These are phyloP conservation scores for Cyberlindnera lachancei DNA, from an alignment of 805 yeast species.

Conservation along the genomic window DNA sequence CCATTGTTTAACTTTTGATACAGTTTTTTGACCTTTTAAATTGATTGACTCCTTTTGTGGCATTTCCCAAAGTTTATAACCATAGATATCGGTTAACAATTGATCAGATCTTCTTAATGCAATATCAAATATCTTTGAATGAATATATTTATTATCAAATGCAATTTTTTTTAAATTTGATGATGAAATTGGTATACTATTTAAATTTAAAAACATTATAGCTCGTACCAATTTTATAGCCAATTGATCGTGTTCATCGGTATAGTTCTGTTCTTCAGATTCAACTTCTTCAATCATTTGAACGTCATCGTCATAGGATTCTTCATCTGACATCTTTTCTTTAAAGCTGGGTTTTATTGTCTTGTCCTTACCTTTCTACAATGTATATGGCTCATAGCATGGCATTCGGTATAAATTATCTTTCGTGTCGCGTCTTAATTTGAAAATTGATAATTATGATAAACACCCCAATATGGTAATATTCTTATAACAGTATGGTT, in stretches of 20 bases:
- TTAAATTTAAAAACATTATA: conserved; percentile 7
- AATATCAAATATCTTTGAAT: conserved; percentile 1
- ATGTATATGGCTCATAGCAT: too few species aligned
- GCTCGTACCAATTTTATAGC: conserved; percentile 7
- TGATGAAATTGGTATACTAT: conserved; percentile 8
- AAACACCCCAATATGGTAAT: too few species aligned
- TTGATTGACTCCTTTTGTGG: conserved; percentile 8
- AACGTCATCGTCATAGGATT: background rate
- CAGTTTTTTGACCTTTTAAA: conserved; percentile 9
- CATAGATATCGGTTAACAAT: conserved; percentile 6
- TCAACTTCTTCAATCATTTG: background rate
- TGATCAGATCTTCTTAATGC: conserved; percentile 5
- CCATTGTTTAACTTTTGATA: conserved; percentile 11
- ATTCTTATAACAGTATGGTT: too few species aligned
- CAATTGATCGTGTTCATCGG: conserved; percentile 1
- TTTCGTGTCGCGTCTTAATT: too few species aligned
- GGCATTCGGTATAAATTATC: too few species aligned
- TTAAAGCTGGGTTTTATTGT: background rate
- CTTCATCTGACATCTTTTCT: background rate
- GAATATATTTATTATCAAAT: conserved; percentile 2
- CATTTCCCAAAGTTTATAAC: conserved; percentile 7
- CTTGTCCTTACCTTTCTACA: too few species aligned
- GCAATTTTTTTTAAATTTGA: conserved; percentile 10
- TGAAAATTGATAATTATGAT: too few species aligned
- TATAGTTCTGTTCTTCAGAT: background rate